Evolutionary conservation across 108 stramenopile species (phyloP).

Genomic region (Schizochytrium sp.): DNA sequence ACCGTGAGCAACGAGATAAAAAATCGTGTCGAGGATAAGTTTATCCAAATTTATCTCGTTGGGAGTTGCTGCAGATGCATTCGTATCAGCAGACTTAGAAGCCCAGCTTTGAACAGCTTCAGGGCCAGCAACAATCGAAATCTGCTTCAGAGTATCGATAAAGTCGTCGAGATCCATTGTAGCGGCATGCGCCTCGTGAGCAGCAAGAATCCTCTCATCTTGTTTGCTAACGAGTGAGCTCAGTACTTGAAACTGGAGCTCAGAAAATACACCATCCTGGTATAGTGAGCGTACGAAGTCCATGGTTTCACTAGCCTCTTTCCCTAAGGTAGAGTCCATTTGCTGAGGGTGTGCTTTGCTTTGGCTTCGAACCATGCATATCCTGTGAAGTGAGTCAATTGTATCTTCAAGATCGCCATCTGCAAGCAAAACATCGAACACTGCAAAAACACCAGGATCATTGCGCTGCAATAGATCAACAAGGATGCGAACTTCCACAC

Average conservation of each 20-base stretch:
- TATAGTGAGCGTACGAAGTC: conserved; percentile 24
- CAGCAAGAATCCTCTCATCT: conserved; percentile 17
- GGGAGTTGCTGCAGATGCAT: neutral
- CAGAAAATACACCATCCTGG: conserved; percentile 36
- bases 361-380: conserved; percentile 23
- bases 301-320: neutral
- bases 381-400: conserved; percentile 18
- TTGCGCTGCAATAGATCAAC: conserved; percentile 12
- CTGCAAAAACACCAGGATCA: conserved; percentile 14
- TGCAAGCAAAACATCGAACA: conserved; percentile 23
- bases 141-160: conserved; percentile 46
- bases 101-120: neutral
- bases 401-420: conserved; percentile 39
- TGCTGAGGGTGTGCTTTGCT: neutral
- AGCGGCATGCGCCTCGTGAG: conserved; percentile 29
- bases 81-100: neutral
- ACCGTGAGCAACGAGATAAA: conserved; percentile 14
- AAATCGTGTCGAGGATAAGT: conserved; percentile 41
- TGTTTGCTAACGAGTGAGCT: conserved; percentile 36
- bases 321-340: conserved; percentile 37
- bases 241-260: conserved; percentile 4
- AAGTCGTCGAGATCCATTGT: conserved; percentile 46
- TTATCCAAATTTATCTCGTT: conserved; percentile 28
- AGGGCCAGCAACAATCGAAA: conserved; percentile 31
- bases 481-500: conserved; percentile 6